Evolutionary conservation across 306 rosid species (phyloP).

Genomic region (Ormosia semicastrata): DNA sequence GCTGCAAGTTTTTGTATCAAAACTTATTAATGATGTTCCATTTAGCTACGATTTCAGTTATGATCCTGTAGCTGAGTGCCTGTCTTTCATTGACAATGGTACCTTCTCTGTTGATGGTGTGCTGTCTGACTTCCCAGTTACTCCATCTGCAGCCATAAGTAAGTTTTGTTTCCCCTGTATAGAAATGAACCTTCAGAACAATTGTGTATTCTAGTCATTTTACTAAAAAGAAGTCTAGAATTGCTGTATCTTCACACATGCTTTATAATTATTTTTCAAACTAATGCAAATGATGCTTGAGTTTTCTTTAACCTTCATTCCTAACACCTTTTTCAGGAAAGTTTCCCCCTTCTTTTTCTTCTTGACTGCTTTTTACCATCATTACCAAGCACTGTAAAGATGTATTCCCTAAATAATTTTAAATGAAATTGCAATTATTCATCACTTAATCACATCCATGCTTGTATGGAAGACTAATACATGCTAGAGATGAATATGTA

Average conservation of each 20-base stretch:
- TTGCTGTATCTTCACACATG: not conserved
- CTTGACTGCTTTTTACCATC: not conserved
- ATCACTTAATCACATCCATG: not conserved
- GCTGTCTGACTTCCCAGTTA: conserved; percentile 75
- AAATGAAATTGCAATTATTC: not conserved
- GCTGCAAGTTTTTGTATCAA: conserved; percentile 71
- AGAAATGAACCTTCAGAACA: not conserved
- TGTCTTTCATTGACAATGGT: conserved; percentile 56
- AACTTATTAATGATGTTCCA: conserved; percentile 54
- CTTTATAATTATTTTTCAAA: not conserved
- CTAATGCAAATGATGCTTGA: not conserved
- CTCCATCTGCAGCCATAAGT: conserved; percentile 79
- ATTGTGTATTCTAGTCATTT: not conserved
- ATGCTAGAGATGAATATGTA: not conserved
- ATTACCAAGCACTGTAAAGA: not conserved
- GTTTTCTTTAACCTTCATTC: not conserved
- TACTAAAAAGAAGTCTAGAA: not conserved
- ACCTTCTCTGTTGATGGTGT: conserved; percentile 75
- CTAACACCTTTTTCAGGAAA: not conserved
- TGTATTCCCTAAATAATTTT: not conserved
- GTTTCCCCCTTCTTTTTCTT: not conserved
- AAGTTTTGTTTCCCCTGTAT: conserved; percentile 30
- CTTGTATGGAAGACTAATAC: not conserved
- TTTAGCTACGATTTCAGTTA: conserved; percentile 69
- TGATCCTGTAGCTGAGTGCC: conserved; percentile 75